phyloP scores from a whole-genome alignment of 164 flowering plant genomes.

The Taxillus chinensis region DNA sequence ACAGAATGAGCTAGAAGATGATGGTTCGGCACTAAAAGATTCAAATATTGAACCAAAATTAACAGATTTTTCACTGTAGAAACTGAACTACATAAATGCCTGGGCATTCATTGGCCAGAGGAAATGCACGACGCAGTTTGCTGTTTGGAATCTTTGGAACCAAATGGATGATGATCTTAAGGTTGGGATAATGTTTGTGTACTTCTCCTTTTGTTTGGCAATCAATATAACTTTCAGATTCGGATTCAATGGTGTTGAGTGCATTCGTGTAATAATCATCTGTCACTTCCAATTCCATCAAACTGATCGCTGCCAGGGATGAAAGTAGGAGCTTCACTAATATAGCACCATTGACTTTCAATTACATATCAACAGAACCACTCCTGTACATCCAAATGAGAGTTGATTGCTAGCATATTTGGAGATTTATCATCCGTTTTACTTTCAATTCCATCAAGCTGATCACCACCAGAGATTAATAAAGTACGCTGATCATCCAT shows the following conservation, averaged over 20 bases:
- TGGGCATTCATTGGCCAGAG: constrained; percentile 11
- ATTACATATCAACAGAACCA: constrained; percentile 11
- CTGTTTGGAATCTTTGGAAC: constrained; percentile 14
- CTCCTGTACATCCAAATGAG: constrained; percentile 15
- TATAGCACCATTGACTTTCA: constrained; percentile 14
- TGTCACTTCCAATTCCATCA: constrained; percentile 65
- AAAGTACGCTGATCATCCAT: too few species aligned
- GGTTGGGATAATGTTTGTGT: neutral
- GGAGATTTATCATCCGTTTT: neutral
- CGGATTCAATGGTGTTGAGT: neutral
- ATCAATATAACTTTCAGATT: constrained; percentile 5
- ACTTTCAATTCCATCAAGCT: neutral
- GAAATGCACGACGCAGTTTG: constrained; percentile 14
- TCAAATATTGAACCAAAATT: constrained; percentile 10
- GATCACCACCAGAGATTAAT: neutral
- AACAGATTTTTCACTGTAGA: constrained; percentile 18
- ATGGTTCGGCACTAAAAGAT: neutral
- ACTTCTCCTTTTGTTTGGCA: constrained; percentile 16
- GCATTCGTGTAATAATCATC: constrained; percentile 55
- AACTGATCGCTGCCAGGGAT: constrained; percentile 16
- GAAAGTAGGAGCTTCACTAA: constrained; percentile 10
- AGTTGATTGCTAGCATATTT: constrained; percentile 15
- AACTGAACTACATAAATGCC: constrained; percentile 9
- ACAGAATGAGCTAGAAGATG: too few species aligned
- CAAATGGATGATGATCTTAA: constrained; percentile 14